These are phyloP conservation scores for Rosa chinensis DNA, from an alignment of 306 rosid species.

Conservation along the genomic window DNA sequence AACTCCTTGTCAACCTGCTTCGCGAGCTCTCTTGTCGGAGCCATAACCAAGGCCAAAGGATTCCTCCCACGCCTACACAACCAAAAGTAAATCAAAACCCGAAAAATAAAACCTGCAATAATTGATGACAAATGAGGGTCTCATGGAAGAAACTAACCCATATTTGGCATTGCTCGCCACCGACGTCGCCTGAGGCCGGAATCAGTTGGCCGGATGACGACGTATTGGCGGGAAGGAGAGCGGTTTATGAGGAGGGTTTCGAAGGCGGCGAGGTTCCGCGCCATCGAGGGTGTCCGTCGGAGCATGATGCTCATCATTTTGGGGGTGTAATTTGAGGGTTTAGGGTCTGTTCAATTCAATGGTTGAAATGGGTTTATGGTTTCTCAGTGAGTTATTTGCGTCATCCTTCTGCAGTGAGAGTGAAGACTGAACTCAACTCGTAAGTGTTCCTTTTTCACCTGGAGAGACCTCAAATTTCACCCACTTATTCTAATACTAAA, in stretches of 20 bases:
- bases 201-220: not conserved
- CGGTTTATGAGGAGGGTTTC: conserved; percentile 4
- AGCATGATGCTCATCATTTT: conserved; percentile 14
- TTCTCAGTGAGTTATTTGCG: too few relatives aligned
- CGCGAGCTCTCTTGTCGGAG: conserved; percentile 96
- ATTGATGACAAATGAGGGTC: too few relatives aligned
- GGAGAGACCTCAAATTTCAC: too few relatives aligned
- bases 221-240: not conserved
- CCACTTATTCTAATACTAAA: too few relatives aligned
- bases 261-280: conserved; percentile 7
- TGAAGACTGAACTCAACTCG: too few relatives aligned
- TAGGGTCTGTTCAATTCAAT: not conserved
- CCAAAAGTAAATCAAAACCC: not conserved
- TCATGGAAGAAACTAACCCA: too few relatives aligned
- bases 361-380: not conserved
- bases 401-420: too few relatives aligned
- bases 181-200: not conserved
- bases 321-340: not conserved
- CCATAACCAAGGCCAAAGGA: conserved; percentile 93
- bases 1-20: conserved; percentile 89
- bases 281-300: not conserved
- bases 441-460: too few relatives aligned
- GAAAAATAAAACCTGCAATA: too few relatives aligned
- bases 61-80: conserved; percentile 64
- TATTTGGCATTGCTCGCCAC: not conserved